Conservation (phyloP, 139 green algal genomes). For the Volvox reticuliferus region DNA sequence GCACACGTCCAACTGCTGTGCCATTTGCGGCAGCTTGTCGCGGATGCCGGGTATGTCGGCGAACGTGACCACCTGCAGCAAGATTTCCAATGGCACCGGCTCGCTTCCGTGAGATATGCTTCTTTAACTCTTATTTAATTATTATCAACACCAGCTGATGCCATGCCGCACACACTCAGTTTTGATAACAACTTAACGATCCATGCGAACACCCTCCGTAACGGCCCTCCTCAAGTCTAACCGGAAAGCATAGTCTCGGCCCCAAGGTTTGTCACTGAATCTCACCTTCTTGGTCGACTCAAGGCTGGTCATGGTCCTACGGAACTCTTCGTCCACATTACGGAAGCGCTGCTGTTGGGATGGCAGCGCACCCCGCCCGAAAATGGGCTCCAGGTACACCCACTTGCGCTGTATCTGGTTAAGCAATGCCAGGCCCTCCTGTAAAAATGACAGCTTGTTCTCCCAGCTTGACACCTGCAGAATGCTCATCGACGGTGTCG, state of each 20-base stretch:
- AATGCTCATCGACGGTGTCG: too few relatives aligned
- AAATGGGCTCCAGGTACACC: constrained; percentile 92
- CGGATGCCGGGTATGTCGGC: constrained; percentile 70
- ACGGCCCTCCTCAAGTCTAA: too few relatives aligned
- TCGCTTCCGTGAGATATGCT: too few relatives aligned
- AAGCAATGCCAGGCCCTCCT: constrained; percentile 73
- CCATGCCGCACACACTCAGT: too few relatives aligned
- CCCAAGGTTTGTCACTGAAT: too few relatives aligned
- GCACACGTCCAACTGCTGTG: constrained; percentile 84
- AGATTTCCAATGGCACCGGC: too few relatives aligned
- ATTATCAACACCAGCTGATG: too few relatives aligned
- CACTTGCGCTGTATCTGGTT: constrained; percentile 86
- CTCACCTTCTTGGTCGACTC: constrained; percentile 47
- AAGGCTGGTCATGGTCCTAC: constrained; percentile 70
- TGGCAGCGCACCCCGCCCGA: constrained; percentile 82
- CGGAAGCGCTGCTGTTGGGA: constrained; percentile 79
- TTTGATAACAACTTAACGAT: too few relatives aligned
- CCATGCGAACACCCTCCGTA: too few relatives aligned
- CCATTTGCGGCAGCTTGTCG: constrained; percentile 75
- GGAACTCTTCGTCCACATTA: constrained; percentile 86
- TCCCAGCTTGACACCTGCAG: constrained; percentile 69
- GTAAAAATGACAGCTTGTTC: constrained; percentile 67
- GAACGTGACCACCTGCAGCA: constrained; percentile 62
- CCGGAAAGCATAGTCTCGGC: too few relatives aligned
- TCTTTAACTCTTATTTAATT: too few relatives aligned